Evolutionary conservation across 1,284 basidiomycete species (phyloP), one percentile per base, ranked within the genome.

Genomic region (Irpex sp.): DNA sequence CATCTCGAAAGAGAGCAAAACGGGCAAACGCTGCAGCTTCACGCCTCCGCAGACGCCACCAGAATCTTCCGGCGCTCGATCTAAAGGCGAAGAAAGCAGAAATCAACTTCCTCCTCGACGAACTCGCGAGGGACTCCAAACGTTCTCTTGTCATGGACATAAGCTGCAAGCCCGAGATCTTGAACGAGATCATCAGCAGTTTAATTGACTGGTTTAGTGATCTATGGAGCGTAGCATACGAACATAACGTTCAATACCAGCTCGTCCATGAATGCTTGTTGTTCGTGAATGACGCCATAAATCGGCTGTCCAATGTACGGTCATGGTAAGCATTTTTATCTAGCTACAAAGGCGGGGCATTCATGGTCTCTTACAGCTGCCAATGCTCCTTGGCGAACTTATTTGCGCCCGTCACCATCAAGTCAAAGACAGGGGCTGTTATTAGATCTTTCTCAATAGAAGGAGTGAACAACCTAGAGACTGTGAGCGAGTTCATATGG

Each of bases 401-500:
- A 67, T 81, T 80, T 37, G 71, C 87, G 21, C 75, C 79, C 11
- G 67, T 86, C 60, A 69, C 70, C 2, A 79, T 89, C 64, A 81
- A 73, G 57, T 71, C 65, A 3, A 70, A 72, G 37, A 72, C 75
- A 3, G 82, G 82, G 13, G 80, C 79, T 51, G 54, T 75, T 15
- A 70, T 87, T 66, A 86, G 83, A 65, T 74, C 76, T 0, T 87
- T 87, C 66, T 69, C 73, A 15, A 69, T 87, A n/a, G 73, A 73
- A 4, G 85, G 86, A 9, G 79, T 79, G 0, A 76, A 79, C 26
- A 78, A 78, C 51, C 74, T 88, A 38, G 78, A 83, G 48, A 72
- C 72, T n/a, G 77, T 82, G 37, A 65, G 85, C 2, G 71, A 86
- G 19, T 89, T 87, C 85, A 81, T 89, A 56, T 89, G 87, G 87